phyloP scores from a whole-genome alignment of 208 protist genomes.

The Leishmania arabica region DNA sequence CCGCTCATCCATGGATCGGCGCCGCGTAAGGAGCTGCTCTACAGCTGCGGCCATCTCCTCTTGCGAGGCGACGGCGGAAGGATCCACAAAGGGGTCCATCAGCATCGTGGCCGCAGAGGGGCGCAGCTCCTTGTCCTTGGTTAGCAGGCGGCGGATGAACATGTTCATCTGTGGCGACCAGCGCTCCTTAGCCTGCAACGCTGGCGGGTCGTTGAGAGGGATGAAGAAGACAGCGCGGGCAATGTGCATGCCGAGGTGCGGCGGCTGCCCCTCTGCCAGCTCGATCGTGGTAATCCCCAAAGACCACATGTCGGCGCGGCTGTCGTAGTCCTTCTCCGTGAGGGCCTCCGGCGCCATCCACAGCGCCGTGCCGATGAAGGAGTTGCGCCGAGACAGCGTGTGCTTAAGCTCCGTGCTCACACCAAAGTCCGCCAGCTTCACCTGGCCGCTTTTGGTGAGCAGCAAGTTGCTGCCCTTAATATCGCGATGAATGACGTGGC shows the following conservation, averaged over 20 bases:
- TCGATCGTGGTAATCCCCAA: slow-evolving; percentile 96
- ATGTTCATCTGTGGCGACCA: slow-evolving; percentile 90
- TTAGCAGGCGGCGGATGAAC: slow-evolving; percentile 82
- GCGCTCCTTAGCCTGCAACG: slow-evolving; percentile 74
- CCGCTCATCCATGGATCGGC: slow-evolving; percentile 38
- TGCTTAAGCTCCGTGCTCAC: slow-evolving; percentile 83
- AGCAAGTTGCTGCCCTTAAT: slow-evolving; percentile 95
- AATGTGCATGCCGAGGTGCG: slow-evolving; percentile 89
- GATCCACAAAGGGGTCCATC: slow-evolving; percentile 77
- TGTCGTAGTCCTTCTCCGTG: slow-evolving; percentile 90
- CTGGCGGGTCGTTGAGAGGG: slow-evolving; percentile 74
- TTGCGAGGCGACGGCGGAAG: slow-evolving; percentile 52
- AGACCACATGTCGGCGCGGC: slow-evolving; percentile 95
- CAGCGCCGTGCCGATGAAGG: slow-evolving; percentile 89
- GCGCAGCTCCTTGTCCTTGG: slow-evolving; percentile 73
- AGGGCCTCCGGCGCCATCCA: slow-evolving; percentile 95
- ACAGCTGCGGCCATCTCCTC: slow-evolving; percentile 70
- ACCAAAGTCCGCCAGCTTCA: slow-evolving; percentile 94
- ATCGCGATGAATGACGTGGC: slow-evolving; percentile 93
- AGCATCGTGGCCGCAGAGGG: slow-evolving; percentile 77
- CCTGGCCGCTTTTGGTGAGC: slow-evolving; percentile 84
- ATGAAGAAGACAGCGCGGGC: slow-evolving; percentile 77
- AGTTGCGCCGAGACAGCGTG: slow-evolving; percentile 87
- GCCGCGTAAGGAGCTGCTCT: slow-evolving; percentile 53
- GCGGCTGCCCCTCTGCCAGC: slow-evolving; percentile 94